phyloP scores from a whole-genome alignment of 768 basidiomycete genomes.

The Pleurotus djamor region DNA sequence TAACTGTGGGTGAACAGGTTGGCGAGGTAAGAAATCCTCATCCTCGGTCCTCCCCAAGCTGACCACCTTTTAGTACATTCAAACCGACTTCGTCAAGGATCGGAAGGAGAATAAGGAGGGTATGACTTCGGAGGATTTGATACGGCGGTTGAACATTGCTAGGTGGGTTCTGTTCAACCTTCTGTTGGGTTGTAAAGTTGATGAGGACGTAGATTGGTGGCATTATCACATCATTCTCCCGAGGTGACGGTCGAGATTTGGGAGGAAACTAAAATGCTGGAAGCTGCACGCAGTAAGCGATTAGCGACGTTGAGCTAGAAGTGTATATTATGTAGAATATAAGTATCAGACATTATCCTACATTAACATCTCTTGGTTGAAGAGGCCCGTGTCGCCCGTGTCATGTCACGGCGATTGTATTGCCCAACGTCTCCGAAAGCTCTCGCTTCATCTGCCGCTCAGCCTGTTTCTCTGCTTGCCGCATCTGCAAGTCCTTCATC shows the following conservation, averaged over 20 bases:
- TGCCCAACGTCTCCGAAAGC: neutral
- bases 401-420: too few species aligned
- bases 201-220: slow-evolving; percentile 47
- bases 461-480: neutral
- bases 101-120: slow-evolving; percentile 33
- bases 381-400: too few species aligned
- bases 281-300: slow-evolving; percentile 21
- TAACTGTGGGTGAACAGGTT: slow-evolving; percentile 48
- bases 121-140: slow-evolving; percentile 57
- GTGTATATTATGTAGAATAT: neutral
- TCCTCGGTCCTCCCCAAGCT: neutral
- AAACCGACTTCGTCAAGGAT: slow-evolving; percentile 68
- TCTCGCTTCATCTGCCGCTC: slow-evolving; percentile 2
- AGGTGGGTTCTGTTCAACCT: slow-evolving; percentile 40
- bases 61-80: slow-evolving; percentile 57
- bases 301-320: neutral
- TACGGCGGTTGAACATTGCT: slow-evolving; percentile 65
- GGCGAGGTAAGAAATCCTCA: slow-evolving; percentile 47
- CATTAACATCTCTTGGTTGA: too few species aligned
- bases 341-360: neutral
- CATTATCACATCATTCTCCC: slow-evolving; percentile 55
- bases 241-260: slow-evolving; percentile 59
- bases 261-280: slow-evolving; percentile 63
- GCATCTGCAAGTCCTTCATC: slow-evolving; percentile 6
- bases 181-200: neutral